Percentiles rank a stretch among this genome's conserved stretches.
Evolutionary conservation across 768 basidiomycete genomes (phyloP).

Genomic region (Termitomyces titanicus): DNA sequence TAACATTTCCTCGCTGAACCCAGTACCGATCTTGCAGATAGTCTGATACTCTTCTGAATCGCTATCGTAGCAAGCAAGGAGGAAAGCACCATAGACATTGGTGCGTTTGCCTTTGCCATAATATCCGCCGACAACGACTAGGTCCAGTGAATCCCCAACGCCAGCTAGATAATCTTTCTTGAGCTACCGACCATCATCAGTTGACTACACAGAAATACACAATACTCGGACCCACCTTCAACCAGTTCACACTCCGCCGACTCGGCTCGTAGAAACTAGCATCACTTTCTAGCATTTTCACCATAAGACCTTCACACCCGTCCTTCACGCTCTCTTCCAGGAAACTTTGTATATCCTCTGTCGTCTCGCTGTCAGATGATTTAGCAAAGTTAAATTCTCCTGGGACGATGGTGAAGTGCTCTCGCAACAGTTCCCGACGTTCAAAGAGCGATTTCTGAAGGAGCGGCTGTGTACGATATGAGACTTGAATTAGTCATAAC

Average conservation of each 20-base stretch:
- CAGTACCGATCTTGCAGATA: constrained; percentile 98
- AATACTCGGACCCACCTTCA: constrained; percentile 61
- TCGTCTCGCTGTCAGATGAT: constrained; percentile 82
- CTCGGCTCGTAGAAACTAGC: constrained; percentile 96
- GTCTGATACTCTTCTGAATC: constrained; percentile 95
- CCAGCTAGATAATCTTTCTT: constrained; percentile 99
- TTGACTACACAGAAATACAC: background rate
- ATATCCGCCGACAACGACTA: constrained; percentile 97
- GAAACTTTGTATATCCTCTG: constrained; percentile 93
- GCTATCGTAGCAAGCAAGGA: constrained; percentile 93
- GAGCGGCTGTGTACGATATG: constrained; percentile 55
- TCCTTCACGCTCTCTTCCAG: constrained; percentile 97
- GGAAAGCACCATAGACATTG: constrained; percentile 95
- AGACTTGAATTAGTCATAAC: background rate
- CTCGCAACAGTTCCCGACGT: constrained; percentile 70
- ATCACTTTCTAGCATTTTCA: constrained; percentile 94
- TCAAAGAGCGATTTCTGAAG: constrained; percentile 71
- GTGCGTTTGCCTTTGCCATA: constrained; percentile 98
- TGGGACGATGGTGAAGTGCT: constrained; percentile 78
- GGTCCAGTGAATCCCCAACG: constrained; percentile 93
- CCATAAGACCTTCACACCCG: constrained; percentile 98
- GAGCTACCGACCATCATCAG: constrained; percentile 47
- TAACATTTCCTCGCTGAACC: constrained; percentile 91
- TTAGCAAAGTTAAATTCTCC: constrained; percentile 95
- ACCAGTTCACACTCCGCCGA: constrained; percentile 93